A percentile compares a stretch with the other conserved stretches of the same genome.
Conservation (phyloP, 139 green algal species). For the Dunaliella primolecta region DNA sequence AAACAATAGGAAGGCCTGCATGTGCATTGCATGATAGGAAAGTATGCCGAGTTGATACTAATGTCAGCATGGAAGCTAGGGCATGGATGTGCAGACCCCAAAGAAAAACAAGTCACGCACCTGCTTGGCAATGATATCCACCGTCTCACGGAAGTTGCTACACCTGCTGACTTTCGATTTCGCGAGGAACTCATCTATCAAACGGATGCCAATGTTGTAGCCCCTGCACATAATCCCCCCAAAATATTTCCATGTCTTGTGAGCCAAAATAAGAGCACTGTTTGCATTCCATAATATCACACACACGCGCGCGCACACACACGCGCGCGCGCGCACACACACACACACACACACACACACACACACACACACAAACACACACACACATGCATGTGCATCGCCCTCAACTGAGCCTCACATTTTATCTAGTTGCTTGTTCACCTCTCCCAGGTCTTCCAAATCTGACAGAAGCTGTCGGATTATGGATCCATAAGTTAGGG, state of each 20-base stretch:
- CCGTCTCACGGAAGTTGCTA: conserved; percentile 75
- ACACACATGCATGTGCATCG: not conserved
- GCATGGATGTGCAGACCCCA: not conserved
- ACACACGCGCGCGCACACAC: not conserved
- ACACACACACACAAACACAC: not conserved
- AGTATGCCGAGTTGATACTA: no score
- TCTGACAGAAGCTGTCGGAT: conserved; percentile 93
- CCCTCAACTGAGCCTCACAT: conserved; percentile 58
- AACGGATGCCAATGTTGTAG: conserved; percentile 89
- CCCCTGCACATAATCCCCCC: conserved; percentile 73
- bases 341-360: not conserved
- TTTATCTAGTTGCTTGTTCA: conserved; percentile 95
- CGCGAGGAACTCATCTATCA: conserved; percentile 95
- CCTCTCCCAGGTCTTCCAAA: conserved; percentile 89
- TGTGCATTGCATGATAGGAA: no score
- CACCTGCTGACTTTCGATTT: conserved; percentile 72
- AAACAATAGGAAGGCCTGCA: conserved; percentile 79
- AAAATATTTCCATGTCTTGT: no score
- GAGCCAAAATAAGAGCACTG: no score
- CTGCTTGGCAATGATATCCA: conserved; percentile 76
- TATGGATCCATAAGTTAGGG: conserved; percentile 95
- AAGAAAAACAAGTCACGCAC: not conserved
- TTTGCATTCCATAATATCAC: not conserved
- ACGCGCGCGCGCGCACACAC: not conserved
- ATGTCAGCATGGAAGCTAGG: not conserved